Conservation (phyloP, 2,329 filamentous ascomycete species). For the Colletotrichum kahawae region DNA sequence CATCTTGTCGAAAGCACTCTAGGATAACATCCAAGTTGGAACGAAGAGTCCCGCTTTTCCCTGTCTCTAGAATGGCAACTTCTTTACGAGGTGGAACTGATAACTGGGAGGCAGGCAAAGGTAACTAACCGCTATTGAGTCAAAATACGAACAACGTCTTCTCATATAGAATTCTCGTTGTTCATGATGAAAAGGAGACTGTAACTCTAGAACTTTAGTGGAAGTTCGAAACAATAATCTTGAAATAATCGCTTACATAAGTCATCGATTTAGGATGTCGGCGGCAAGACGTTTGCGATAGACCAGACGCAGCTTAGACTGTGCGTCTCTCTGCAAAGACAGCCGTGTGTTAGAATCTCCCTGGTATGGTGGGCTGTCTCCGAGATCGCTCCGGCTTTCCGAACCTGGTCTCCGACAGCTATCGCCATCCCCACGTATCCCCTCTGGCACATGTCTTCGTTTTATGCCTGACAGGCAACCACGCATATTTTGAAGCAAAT, state of each 20-base stretch:
- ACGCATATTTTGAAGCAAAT: not conserved
- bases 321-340: not conserved
- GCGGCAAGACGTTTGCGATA: not conserved
- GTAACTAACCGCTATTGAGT: not conserved
- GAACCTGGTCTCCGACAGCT: not conserved
- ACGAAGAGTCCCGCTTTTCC: not conserved
- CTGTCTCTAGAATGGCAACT: not conserved
- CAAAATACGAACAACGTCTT: not conserved
- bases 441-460: not conserved
- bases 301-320: not conserved
- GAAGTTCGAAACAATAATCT: not conserved
- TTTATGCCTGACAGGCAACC: not conserved
- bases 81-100: not conserved
- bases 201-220: not conserved
- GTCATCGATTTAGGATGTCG: not conserved
- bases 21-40: not conserved
- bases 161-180: fast-evolving
- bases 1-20: not conserved
- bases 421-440: not conserved
- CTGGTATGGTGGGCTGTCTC: not conserved
- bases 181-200: fast-evolving
- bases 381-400: not conserved
- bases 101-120: no score
- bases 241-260: not conserved
- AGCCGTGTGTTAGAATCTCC: not conserved